Conservation (phyloP, 352 stramenopile species). For the Paralagenidium karlingii region DNA sequence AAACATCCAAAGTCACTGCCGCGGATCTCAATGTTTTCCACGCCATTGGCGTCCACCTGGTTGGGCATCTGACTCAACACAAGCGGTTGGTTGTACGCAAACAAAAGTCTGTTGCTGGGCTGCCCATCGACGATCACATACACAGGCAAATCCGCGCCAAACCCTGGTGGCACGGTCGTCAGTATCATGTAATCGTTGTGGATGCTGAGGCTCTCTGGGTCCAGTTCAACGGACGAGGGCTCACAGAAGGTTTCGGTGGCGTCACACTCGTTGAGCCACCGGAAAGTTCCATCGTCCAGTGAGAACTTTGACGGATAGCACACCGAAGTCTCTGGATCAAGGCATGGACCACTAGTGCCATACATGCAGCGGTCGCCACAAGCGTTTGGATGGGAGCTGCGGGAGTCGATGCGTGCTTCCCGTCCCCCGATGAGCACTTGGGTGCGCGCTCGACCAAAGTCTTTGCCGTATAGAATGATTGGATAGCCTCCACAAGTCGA, state of each 20-base stretch:
- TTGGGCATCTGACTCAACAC: conserved; percentile 48
- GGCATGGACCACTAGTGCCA: conserved; percentile 31
- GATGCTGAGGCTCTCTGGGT: conserved; percentile 15
- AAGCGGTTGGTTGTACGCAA: conserved; percentile 48
- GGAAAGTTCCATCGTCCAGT: too few relatives aligned
- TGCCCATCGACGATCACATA: conserved; percentile 35
- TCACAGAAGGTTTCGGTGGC: conserved; percentile 13
- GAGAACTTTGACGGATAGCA: conserved; percentile 47
- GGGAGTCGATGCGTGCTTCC: conserved; percentile 29
- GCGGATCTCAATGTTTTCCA: conserved; percentile 40
- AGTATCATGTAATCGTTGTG: conserved; percentile 38
- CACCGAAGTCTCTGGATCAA: conserved; percentile 22
- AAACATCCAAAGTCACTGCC: conserved; percentile 56
- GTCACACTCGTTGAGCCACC: too few relatives aligned
- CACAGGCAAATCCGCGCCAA: conserved; percentile 21
- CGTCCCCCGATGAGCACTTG: conserved; percentile 36
- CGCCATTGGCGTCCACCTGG: conserved; percentile 44
- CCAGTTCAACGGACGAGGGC: not conserved
- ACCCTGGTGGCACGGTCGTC: conserved; percentile 29
- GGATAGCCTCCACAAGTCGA: conserved; percentile 48
- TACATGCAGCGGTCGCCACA: conserved; percentile 24
- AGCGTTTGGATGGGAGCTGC: conserved; percentile 18
- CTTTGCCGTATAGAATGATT: conserved; percentile 42
- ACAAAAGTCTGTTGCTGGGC: conserved; percentile 28
- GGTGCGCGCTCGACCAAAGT: conserved; percentile 31